Evolutionary conservation across 1,284 basidiomycete genomes (phyloP), one percentile per base, ranked within the genome.

Genomic region (Pseudozyma pruni): DNA sequence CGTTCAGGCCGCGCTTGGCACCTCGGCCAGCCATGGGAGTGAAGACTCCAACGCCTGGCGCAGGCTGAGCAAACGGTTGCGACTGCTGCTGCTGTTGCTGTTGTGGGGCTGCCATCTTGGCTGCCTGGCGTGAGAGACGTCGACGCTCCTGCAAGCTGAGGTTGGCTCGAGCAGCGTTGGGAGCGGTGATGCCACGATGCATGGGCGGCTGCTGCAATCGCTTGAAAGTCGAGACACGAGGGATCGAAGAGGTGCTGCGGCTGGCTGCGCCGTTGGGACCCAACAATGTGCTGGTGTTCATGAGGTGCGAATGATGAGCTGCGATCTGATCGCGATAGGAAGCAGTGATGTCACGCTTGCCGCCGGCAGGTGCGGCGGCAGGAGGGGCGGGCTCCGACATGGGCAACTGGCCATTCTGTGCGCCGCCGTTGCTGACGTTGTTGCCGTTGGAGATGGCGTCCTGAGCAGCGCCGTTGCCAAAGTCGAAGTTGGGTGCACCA

Each of bases 91-190:
- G 27, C 27, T 6, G 27, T 11, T 29, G 27, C 27, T 6, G 27
- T 11, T 29, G 27, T 29, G 27, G 27, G 6, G 27, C 27, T 29
- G 34, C 47, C 39, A 22, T 53, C 53, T 54, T 72, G 45, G 64
- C 63, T 9, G 54, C 58, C 40, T 75, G 64, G 25, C 75, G 66
- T 4, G 72, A 66, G 34, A 76, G 60, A 22, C 75, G 70, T 49
- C 75, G 73, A 41, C 75, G 75, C 48, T 78, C 75, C 50, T 78
- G 75, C 6, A 78, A 50, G 19, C 68, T 74, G 25, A 78, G 61
- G 25, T 64, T 59, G 43, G 57, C 38, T 22, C 48, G 35, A n/a
- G 53, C 44, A 17, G 47, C 48, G 25, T 60, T 61, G 27, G 61
- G 42, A 22, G 44, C 49, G 8, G 61, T 66, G 46, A 50, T 39